Evolutionary conservation across 2,329 filamentous ascomycete species (phyloP).

Genomic region (Aureobasidium sp.): DNA sequence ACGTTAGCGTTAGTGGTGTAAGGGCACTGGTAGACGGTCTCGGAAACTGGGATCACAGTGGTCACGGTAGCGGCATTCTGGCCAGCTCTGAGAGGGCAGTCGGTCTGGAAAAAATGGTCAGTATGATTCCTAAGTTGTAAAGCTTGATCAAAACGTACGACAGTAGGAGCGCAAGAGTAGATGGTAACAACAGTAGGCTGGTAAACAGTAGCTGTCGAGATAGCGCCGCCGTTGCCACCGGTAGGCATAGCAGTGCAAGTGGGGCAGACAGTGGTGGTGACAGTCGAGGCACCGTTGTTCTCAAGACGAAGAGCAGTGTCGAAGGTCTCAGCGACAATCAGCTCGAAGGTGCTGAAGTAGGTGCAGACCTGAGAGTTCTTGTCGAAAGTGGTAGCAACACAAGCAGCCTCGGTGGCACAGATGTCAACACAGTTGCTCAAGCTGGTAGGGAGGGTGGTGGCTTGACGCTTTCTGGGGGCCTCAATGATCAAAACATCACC

Average conservation of each 20-base stretch:
- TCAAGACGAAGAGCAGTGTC: constrained; percentile 9
- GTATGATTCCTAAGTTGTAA: background rate
- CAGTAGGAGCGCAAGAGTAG: constrained; percentile 13
- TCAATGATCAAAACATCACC: constrained; percentile 5
- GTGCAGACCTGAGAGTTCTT: background rate
- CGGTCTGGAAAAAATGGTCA: background rate
- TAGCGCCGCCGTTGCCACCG: background rate
- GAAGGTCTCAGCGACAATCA: background rate
- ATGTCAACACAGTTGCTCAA: constrained; percentile 10
- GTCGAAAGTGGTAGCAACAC: constrained; percentile 11
- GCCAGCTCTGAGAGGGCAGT: constrained; percentile 13
- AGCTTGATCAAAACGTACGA: background rate
- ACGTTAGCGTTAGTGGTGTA: constrained; percentile 14
- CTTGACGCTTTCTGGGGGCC: constrained; percentile 9
- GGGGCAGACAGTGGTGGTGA: background rate
- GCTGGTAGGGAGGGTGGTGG: background rate
- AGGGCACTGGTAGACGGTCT: constrained; percentile 16
- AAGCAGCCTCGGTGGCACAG: constrained; percentile 1
- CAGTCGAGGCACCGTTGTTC: background rate
- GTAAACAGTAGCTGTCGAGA: constrained; percentile 12
- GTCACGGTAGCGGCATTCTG: constrained; percentile 19
- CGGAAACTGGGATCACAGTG: constrained; percentile 15
- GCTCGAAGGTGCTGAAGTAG: constrained; percentile 3
- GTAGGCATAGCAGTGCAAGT: background rate
- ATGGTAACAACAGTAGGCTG: constrained; percentile 15